Evolutionary conservation across 2,329 filamentous ascomycete genomes (phyloP).

Genomic region (Gaeumannomyces tritici): DNA sequence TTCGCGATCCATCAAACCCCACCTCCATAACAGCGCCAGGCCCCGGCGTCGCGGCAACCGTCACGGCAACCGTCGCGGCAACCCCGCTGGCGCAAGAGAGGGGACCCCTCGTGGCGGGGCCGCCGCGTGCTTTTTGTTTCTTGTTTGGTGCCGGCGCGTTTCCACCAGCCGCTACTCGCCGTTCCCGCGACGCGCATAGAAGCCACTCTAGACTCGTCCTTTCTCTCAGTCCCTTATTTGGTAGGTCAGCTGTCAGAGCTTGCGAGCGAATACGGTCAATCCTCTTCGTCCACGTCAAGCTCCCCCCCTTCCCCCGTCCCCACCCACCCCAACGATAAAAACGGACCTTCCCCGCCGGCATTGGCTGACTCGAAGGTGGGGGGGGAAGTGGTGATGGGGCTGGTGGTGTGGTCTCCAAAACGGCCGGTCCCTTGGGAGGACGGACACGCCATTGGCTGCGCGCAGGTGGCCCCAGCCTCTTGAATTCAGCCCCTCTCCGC

Average conservation of each 20-base stretch:
- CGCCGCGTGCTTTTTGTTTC: not conserved
- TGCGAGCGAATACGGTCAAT: not conserved
- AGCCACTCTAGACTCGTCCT: not conserved
- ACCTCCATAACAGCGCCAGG: too few species aligned
- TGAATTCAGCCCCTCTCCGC: constrained; percentile 14
- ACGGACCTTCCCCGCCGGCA: not conserved
- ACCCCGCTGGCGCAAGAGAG: too few species aligned
- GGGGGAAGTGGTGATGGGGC: too few species aligned
- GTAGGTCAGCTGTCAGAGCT: not conserved
- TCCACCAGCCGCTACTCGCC: too few species aligned
- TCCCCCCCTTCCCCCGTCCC: too few species aligned
- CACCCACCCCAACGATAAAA: not conserved
- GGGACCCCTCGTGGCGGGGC: too few species aligned
- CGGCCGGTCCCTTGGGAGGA: not conserved
- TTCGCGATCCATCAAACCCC: too few species aligned
- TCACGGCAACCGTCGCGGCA: too few species aligned
- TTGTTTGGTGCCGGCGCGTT: not conserved
- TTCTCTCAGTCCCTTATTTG: not conserved
- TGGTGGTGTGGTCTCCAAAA: not conserved
- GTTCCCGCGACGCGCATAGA: not conserved
- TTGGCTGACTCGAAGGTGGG: not conserved
- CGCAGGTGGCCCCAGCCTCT: constrained; percentile 21
- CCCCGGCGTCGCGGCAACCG: too few species aligned
- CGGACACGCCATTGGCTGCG: constrained; percentile 1
- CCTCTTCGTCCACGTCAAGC: not conserved